Conservation (phyloP, 139 green algal genomes). For the Auxenochlorella protothecoides region DNA sequence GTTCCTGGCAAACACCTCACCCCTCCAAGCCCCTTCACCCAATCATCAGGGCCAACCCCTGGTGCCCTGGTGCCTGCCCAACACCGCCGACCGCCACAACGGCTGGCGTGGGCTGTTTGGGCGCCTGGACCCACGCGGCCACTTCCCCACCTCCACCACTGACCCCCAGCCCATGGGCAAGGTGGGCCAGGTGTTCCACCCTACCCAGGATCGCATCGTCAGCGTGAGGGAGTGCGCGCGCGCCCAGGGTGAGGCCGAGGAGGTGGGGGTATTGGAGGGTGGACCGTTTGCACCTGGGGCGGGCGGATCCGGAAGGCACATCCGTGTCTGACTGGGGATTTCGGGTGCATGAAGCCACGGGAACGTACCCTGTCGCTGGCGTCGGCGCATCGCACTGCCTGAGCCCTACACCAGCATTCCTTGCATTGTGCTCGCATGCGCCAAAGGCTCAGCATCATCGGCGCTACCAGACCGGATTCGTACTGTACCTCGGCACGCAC, state of each 20-base stretch:
- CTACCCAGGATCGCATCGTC: slow-evolving; percentile 90
- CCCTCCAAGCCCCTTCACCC: not conserved
- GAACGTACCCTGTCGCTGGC: no score
- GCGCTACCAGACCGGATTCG: no score
- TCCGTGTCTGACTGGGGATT: no score
- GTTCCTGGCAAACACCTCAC: not conserved
- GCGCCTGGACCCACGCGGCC: slow-evolving; percentile 78
- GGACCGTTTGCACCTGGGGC: no score
- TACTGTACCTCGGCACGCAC: no score
- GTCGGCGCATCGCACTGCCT: no score
- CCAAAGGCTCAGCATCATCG: no score
- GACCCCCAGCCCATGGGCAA: slow-evolving; percentile 98
- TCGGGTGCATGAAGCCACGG: no score
- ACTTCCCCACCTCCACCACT: slow-evolving; percentile 95
- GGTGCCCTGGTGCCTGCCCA: slow-evolving; percentile 94
- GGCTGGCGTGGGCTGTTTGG: slow-evolving; percentile 92
- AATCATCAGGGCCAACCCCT: slow-evolving; percentile 58
- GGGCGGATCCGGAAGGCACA: no score
- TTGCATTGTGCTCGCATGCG: no score
- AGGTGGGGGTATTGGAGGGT: no score
- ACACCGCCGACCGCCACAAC: slow-evolving; percentile 91
- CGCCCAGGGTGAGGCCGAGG: slow-evolving; percentile 46
- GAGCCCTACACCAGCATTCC: no score
- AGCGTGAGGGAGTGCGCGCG: slow-evolving; percentile 88
- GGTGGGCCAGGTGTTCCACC: slow-evolving; percentile 93